Conservation (phyloP, 139 green algal species). For the Yamagishiella unicocca region DNA sequence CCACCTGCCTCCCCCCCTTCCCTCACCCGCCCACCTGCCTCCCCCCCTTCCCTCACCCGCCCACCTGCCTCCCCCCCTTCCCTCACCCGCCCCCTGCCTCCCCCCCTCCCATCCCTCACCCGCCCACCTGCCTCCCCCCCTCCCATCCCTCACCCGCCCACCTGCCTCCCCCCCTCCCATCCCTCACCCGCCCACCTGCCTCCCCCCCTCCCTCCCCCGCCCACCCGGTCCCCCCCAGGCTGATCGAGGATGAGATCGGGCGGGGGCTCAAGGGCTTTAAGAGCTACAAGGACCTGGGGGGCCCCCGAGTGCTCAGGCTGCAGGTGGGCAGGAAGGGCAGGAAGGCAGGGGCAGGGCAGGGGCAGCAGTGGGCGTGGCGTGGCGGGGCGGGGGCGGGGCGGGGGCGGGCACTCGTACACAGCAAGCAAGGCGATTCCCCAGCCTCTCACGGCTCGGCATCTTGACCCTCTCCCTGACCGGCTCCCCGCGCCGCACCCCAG, state of each 20-base stretch:
- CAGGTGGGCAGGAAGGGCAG: constrained; percentile 18
- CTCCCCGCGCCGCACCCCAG: background rate
- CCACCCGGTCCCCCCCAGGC: background rate
- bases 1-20: no score
- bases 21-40: no score
- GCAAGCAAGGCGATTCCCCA: no score
- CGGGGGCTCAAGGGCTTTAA: constrained; percentile 16
- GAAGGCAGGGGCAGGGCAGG: background rate
- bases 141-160: no score
- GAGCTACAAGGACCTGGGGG: constrained; percentile 16
- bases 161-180: background rate
- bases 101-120: no score
- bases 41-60: no score
- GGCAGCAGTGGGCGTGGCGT: background rate
- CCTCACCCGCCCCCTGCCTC: no score
- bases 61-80: background rate
- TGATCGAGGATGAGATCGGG: constrained; percentile 19
- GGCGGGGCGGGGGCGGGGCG: no score
- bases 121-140: no score
- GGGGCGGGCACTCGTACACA: no score
- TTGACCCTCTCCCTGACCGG: background rate
- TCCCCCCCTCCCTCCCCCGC: background rate
- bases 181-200: background rate
- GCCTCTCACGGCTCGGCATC: no score
- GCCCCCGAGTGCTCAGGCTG: constrained; percentile 20